Percentiles rank a stretch among this genome's conserved stretches.
Conservation (phyloP, 345 rosid genomes). For the Kernera saxatilis region DNA sequence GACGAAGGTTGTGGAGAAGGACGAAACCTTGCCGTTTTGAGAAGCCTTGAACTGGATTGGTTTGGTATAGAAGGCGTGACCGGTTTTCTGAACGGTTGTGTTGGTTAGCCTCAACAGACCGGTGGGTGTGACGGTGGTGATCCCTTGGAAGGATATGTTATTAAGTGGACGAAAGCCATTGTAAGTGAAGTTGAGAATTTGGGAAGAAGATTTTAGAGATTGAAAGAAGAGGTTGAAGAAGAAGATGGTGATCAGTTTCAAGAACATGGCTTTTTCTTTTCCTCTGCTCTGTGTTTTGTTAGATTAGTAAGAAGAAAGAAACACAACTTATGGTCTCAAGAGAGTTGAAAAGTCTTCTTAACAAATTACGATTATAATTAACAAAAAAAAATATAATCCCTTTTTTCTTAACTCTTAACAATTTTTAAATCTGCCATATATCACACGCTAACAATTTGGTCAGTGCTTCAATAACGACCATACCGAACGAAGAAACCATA, state of each 20-base stretch:
- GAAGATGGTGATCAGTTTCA: not conserved
- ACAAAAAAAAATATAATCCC: too few relatives aligned
- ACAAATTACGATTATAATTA: too few relatives aligned
- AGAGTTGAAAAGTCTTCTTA: too few relatives aligned
- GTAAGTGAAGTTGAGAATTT: not conserved
- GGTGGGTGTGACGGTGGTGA: conserved; percentile 35
- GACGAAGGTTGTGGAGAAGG: conserved; percentile 51
- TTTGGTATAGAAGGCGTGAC: conserved; percentile 60
- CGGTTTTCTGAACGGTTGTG: conserved; percentile 34
- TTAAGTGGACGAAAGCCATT: not conserved
- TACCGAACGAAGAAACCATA: too few relatives aligned
- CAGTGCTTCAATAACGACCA: too few relatives aligned
- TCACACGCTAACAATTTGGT: too few relatives aligned
- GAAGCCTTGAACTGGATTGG: conserved; percentile 51
- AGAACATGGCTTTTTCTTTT: not conserved
- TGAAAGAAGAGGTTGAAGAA: not conserved
- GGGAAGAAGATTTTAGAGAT: not conserved
- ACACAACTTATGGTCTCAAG: not conserved
- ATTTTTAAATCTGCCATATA: too few relatives aligned
- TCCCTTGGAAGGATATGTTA: conserved; percentile 42
- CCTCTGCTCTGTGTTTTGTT: not conserved
- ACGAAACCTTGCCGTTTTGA: conserved; percentile 32
- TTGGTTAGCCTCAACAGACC: conserved; percentile 55
- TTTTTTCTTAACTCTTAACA: too few relatives aligned
- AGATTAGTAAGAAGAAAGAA: not conserved